phyloP scores from a whole-genome alignment of 2,329 filamentous ascomycete genomes.

The Exophiala viscosa region DNA sequence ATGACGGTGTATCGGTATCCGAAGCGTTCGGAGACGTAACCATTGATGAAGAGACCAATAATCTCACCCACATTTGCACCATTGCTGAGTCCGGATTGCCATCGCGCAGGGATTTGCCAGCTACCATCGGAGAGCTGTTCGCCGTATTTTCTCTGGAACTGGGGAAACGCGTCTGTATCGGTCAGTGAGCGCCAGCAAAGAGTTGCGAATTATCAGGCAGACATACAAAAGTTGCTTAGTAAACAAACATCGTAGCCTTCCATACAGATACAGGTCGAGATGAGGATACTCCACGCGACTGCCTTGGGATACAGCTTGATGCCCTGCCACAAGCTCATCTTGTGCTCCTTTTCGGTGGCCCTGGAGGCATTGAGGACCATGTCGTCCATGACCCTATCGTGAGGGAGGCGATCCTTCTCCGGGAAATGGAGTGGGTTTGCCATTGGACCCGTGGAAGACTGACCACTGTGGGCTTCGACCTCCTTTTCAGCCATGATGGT shows the following conservation, averaged over 20 bases:
- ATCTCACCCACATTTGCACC: conserved; percentile 33
- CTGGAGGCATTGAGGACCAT: conserved; percentile 41
- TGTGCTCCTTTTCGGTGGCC: conserved; percentile 50
- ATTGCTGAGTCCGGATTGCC: conserved; percentile 35
- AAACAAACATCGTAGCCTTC: conserved; percentile 67
- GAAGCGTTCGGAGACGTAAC: conserved; percentile 49
- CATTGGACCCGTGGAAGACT: conserved; percentile 1
- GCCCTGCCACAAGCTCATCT: conserved; percentile 71
- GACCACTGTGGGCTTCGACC: conserved; percentile 15
- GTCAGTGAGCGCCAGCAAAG: neutral
- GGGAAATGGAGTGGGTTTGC: conserved; percentile 15
- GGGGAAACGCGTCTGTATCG: conserved; percentile 32
- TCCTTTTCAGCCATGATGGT: conserved; percentile 16
- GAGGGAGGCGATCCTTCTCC: conserved; percentile 11
- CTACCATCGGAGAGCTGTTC: conserved; percentile 28
- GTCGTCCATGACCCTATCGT: conserved; percentile 23
- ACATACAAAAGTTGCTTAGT: conserved; percentile 25
- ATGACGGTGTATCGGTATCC: conserved; percentile 53
- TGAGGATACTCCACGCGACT: conserved; percentile 75
- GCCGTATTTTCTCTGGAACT: conserved; percentile 34
- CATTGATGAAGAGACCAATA: conserved; percentile 51
- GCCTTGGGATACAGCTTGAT: conserved; percentile 83
- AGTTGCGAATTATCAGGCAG: too few relatives aligned
- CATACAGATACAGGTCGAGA: conserved; percentile 90
- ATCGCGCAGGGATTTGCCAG: conserved; percentile 31